Evolutionary conservation across 1,284 basidiomycete genomes (phyloP).

Genomic region (Fomitopsis schrenkii): DNA sequence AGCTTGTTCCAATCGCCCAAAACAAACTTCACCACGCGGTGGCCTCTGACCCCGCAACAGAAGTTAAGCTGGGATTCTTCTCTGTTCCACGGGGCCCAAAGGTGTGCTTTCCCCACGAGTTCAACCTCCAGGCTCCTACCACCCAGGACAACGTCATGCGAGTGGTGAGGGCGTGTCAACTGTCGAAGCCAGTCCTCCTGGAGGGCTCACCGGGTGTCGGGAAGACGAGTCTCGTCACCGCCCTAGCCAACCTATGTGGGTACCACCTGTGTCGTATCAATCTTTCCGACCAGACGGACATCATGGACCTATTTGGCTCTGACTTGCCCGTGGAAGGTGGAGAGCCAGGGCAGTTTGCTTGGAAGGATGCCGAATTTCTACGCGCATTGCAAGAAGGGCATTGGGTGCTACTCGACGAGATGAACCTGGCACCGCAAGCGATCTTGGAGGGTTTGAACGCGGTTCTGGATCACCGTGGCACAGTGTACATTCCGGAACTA

Average conservation of each 20-base stretch:
- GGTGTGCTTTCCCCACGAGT: slow-evolving; percentile 37
- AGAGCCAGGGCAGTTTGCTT: slow-evolving; percentile 88
- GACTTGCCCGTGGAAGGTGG: slow-evolving; percentile 96
- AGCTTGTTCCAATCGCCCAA: slow-evolving; percentile 44
- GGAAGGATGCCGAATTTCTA: slow-evolving; percentile 97
- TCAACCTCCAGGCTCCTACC: slow-evolving; percentile 89
- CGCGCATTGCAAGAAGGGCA: slow-evolving; percentile 89
- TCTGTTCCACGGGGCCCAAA: slow-evolving; percentile 59
- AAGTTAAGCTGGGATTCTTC: slow-evolving; percentile 76
- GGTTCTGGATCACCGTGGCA: slow-evolving; percentile 93
- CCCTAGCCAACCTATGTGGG: slow-evolving; percentile 80
- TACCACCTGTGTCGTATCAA: slow-evolving; percentile 94
- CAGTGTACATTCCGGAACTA: slow-evolving; percentile 94
- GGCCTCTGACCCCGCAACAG: slow-evolving; percentile 30
- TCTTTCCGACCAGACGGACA: slow-evolving; percentile 97
- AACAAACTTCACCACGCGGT: slow-evolving; percentile 25
- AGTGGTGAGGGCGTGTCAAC: slow-evolving; percentile 86
- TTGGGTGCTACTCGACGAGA: slow-evolving; percentile 98
- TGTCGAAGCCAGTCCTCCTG: slow-evolving; percentile 89
- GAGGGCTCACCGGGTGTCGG: slow-evolving; percentile 99
- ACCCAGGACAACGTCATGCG: slow-evolving; percentile 88
- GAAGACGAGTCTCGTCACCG: slow-evolving; percentile 92
- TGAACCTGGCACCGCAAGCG: slow-evolving; percentile 96
- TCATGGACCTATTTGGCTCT: slow-evolving; percentile 95
- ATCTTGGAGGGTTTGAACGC: slow-evolving; percentile 98